Percentiles rank a stretch among this genome's conserved stretches.
phyloP scores from a whole-genome alignment of 257 asterid species.

The Capsicum rhomboideum region DNA sequence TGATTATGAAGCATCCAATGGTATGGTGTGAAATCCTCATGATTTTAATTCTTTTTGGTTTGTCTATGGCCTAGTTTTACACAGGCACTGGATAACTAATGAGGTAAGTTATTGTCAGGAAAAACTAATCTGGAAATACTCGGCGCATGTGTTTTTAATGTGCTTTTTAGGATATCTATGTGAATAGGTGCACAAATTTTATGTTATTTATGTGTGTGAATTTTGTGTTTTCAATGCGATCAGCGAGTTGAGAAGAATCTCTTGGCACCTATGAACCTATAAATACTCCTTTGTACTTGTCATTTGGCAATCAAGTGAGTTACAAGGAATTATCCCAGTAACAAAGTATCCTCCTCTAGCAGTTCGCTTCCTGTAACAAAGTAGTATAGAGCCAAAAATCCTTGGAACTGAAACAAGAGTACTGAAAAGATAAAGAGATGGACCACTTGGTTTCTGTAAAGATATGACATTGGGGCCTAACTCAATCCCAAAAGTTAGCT shows the following conservation, averaged over 20 bases:
- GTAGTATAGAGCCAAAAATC: background rate
- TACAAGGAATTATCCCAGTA: background rate
- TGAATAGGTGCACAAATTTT: background rate
- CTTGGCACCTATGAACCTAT: background rate
- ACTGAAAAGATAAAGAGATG: background rate
- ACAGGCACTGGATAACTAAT: background rate
- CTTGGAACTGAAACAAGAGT: background rate
- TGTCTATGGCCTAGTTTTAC: background rate
- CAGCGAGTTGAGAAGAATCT: background rate
- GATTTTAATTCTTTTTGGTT: background rate
- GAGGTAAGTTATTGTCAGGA: background rate
- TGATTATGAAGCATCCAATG: conserved; percentile 35
- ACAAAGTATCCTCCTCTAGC: no score
- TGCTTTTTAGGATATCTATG: background rate
- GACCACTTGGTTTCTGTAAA: background rate
- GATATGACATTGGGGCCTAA: no score
- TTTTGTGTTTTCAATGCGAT: background rate
- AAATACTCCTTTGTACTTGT: background rate
- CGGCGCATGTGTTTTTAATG: background rate
- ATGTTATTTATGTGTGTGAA: background rate
- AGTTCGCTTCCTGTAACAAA: background rate
- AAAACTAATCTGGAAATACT: background rate
- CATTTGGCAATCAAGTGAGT: background rate
- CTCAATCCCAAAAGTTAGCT: no score
- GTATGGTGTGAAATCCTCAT: conserved; percentile 13